Percentiles rank a stretch among this genome's conserved stretches.
phyloP scores from a whole-genome alignment of 352 stramenopile genomes.

The Phytopythium vexans region DNA sequence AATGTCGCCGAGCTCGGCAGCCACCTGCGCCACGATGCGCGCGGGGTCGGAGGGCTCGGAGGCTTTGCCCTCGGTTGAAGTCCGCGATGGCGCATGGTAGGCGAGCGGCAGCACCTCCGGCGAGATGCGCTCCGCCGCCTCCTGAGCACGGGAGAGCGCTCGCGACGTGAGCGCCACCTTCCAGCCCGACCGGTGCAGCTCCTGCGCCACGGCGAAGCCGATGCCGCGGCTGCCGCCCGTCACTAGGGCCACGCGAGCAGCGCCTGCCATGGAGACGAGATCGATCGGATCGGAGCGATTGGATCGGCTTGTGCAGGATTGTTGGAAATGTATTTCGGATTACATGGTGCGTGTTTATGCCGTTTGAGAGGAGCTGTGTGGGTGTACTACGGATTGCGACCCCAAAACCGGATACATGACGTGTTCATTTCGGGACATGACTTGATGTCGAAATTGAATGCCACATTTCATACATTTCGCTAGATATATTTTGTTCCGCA shows the following conservation, averaged over 20 bases:
- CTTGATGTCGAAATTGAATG: too few relatives aligned
- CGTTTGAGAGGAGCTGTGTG: not conserved
- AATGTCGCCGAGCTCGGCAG: slow-evolving; percentile 31
- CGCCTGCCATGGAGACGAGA: not conserved
- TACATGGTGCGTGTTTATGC: not conserved
- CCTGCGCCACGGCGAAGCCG: slow-evolving; percentile 62
- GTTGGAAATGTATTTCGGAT: not conserved
- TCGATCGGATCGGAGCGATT: not conserved
- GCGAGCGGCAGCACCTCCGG: slow-evolving; percentile 45
- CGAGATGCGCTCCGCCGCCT: slow-evolving; percentile 45
- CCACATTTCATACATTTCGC: not conserved
- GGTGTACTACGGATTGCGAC: too few relatives aligned
- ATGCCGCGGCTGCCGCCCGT: slow-evolving; percentile 81
- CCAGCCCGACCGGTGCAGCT: slow-evolving; percentile 65
- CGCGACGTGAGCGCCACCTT: slow-evolving; percentile 71
- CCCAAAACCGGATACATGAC: not conserved
- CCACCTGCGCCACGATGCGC: slow-evolving; percentile 41
- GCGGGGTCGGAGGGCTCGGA: slow-evolving; percentile 20
- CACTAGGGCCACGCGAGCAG: slow-evolving; percentile 45
- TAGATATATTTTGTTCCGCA: not conserved
- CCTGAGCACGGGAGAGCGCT: slow-evolving; percentile 42
- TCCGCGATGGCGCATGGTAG: slow-evolving; percentile 48
- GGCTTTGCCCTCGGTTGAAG: not conserved
- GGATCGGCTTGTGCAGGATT: not conserved
- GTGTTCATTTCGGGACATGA: not conserved